Base-by-base conservation (phyloP, 106 monocot genomes). In the Dioscorea zingiberensis region DNA sequence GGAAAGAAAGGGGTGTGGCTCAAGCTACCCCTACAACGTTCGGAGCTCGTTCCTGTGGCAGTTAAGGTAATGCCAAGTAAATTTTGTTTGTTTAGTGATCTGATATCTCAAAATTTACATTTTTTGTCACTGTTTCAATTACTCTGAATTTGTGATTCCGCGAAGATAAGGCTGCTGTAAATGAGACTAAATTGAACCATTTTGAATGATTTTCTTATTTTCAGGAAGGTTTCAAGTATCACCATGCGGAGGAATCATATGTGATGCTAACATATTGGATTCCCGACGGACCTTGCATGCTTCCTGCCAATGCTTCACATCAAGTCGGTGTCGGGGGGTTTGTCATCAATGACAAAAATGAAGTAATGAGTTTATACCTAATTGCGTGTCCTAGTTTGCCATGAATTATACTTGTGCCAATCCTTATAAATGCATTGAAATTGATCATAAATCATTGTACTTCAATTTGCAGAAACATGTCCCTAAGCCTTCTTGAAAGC, bases 1-100 rank as follows among this genome's bases (percentile, higher is more conserved):
- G 81, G 80, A 46, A 94, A 84, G 77, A 94, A 94, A 68, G 94
- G 94, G 24, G 74, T 94, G 22, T 94, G 94, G 94, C 86, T 94
- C 25, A 89, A 90, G 69, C 59, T 94, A 44, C 94, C 89, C 18
- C 22, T 86, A 14, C 84, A 84, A 54, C 59, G 49, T 25, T 84
- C 94, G 49, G 89, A 94, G 54, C 69, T 84, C 69, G 89, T 94
- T 18, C 89, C 94, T 17, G 25, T 94, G 69, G 86, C 94, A 56
- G 77, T 94, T 25, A 90, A 94, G 89, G 94, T 63, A 45, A 16
- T 38, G 10, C 38, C 10, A n/a, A n/a, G n/a, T n/a, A n/a, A n/a
- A n/a, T n/a, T n/a, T n/a, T n/a, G n/a, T n/a, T n/a, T n/a, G n/a
- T n/a, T n/a, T n/a, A n/a, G n/a, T n/a, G n/a, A n/a, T n/a, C n/a